Base-by-base conservation (phyloP, 2,329 filamentous ascomycete genomes). In the Tolypocladium inflatum region DNA sequence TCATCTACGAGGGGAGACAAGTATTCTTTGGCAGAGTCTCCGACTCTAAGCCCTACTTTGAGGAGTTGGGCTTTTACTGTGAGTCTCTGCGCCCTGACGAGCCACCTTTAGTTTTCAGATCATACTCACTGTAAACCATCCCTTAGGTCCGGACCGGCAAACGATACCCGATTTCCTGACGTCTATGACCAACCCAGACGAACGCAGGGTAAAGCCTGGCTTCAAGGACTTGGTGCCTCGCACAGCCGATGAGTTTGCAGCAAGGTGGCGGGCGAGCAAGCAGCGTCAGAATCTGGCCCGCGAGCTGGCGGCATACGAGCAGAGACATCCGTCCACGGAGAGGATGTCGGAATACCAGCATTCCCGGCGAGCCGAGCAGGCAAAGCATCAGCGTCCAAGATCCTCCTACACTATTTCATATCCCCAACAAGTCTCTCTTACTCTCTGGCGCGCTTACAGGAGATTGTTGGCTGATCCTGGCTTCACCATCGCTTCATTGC, bases 401-500 rank as follows among this genome's bases (percentile, higher is more conserved):
- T 95, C 90, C 1, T 91, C 92, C 0, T 96, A 88, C 71, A 96
- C 90, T 0, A 76, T 96, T 39, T 93, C 90, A 0, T 89, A 87
- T 63, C 55, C 60, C 4, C 85, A 92, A 71, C 92, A 97, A 71
- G 73, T 96, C 62, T 71, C 80, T 60, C 83, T 97, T 15, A 96
- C 91, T 70, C 76, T 95, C 55, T 86, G 85, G 78, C 87, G 92
- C 68, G 91, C 90, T 13, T 94, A 87, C 76, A 83, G 85, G 67
- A 84, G 92, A 56, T 78, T 96, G 8, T 79, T 78, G 57, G 89
- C 88, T 55, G 91, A 97, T 67, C 87, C 89, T 21, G 88, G 82
- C 67, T 76, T 94, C 64, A 90, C 88, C 0, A 63, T 92, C 23
- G 84, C 83, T 41, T 80, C 85, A 60, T 78, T 87, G 23, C 75